Evolutionary conservation across 345 rosid genomes (phyloP).

Genomic region (Trapa bicornis): DNA sequence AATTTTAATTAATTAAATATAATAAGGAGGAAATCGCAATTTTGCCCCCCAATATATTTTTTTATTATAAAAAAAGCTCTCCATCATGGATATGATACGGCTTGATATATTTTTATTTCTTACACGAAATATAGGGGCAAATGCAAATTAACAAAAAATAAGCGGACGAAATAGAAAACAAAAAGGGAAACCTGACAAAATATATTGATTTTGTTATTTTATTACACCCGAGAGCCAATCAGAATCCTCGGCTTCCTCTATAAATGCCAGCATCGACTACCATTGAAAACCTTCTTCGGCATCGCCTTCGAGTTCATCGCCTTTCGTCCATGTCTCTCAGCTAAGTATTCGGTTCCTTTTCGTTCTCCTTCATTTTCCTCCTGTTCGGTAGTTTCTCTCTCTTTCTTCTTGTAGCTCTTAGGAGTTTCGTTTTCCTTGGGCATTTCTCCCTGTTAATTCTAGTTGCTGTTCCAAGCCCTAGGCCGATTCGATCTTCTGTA

Average conservation of each 20-base stretch:
- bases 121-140: too few relatives aligned
- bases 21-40: too few relatives aligned
- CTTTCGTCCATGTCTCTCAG: not conserved
- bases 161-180: too few relatives aligned
- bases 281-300: not conserved
- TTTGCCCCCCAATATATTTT: too few relatives aligned
- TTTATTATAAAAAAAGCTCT: too few relatives aligned
- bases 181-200: not conserved
- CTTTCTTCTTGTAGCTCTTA: not conserved
- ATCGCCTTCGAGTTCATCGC: not conserved
- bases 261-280: not conserved
- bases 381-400: not conserved
- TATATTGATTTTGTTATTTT: not conserved
- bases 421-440: not conserved
- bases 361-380: not conserved
- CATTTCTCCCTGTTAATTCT: not conserved
- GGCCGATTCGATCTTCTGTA: not conserved
- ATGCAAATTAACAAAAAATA: too few relatives aligned
- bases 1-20: too few relatives aligned
- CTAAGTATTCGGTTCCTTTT: not conserved
- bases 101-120: too few relatives aligned
- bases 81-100: too few relatives aligned
- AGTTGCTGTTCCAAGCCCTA: not conserved
- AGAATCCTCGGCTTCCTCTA: slow-evolving; percentile 3
- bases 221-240: slow-evolving; percentile 1